A percentile compares a stretch with the other conserved stretches of the same genome.
These are phyloP conservation scores for Hirsutella minnesotensis DNA, from an alignment of 2,329 filamentous ascomycete species.

Conservation along the genomic window DNA sequence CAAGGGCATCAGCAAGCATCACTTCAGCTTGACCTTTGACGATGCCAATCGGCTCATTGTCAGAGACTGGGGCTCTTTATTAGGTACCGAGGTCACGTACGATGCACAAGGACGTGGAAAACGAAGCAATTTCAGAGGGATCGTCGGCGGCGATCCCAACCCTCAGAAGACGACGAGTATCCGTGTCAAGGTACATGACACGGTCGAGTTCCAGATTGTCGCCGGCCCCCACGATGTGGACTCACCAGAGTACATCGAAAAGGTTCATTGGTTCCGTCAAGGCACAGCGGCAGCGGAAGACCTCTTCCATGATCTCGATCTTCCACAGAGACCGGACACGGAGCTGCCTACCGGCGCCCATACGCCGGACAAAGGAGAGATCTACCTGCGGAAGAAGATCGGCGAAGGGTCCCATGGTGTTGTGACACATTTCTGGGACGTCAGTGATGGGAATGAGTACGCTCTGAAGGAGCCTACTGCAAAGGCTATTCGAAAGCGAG, in stretches of 20 bases:
- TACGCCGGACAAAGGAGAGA: constrained; percentile 4
- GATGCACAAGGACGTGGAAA: constrained; percentile 5
- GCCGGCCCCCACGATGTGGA: constrained; percentile 2
- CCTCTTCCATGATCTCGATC: constrained; percentile 4
- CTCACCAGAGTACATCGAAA: constrained; percentile 9
- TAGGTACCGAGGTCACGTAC: constrained; percentile 14
- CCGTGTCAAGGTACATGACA: constrained; percentile 1
- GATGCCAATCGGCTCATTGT: constrained; percentile 7
- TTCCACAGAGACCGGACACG: constrained; percentile 1
- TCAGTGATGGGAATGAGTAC: constrained; percentile 10
- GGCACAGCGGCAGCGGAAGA: constrained; percentile 7
- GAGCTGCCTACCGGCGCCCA: constrained; percentile 4
- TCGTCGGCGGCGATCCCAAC: constrained; percentile 10
- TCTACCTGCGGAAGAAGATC: too few relatives aligned
- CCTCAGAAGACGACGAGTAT: constrained; percentile 1
- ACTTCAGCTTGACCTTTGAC: constrained; percentile 12
- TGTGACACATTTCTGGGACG: constrained; percentile 10
- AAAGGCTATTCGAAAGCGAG: background rate
- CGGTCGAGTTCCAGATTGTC: constrained; percentile 5
- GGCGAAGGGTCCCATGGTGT: constrained; percentile 9
- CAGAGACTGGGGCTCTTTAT: constrained; percentile 9
- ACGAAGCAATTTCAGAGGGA: constrained; percentile 12
- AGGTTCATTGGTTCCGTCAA: constrained; percentile 7
- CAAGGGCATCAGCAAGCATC: constrained; percentile 4
- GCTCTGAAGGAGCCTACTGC: constrained; percentile 10